Conservation (phyloP, 805 yeast species). For the Teunomyces atbi region DNA sequence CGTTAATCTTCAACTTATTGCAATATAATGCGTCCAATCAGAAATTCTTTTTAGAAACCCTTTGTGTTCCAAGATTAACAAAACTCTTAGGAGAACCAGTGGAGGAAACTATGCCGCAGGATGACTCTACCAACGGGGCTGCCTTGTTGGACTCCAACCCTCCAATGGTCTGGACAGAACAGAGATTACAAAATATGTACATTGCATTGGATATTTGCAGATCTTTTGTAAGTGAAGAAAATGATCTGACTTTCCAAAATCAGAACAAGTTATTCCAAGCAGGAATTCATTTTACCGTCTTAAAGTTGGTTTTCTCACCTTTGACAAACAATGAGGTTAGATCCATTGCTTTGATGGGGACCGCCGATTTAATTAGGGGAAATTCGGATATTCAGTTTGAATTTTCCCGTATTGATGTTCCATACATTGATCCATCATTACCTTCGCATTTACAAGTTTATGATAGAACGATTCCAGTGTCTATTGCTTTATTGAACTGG, state of each 20-base stretch:
- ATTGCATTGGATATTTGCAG: slow-evolving; percentile 71
- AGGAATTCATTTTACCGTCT: slow-evolving; percentile 61
- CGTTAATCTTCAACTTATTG: slow-evolving; percentile 68
- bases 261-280: slow-evolving; percentile 61
- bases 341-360: slow-evolving; percentile 64
- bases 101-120: slow-evolving; percentile 32
- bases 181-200: slow-evolving; percentile 62
- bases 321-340: slow-evolving; percentile 65
- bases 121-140: slow-evolving; percentile 14
- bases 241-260: slow-evolving; percentile 56
- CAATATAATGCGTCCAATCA: slow-evolving; percentile 89
- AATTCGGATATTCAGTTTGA: slow-evolving; percentile 67
- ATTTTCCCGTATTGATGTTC: slow-evolving; percentile 84
- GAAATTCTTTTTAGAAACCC: slow-evolving; percentile 81
- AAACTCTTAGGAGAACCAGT: slow-evolving; percentile 62
- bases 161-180: slow-evolving; percentile 73
- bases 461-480: slow-evolving; percentile 56
- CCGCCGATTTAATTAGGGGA: slow-evolving; percentile 71
- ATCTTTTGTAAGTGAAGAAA: slow-evolving; percentile 68
- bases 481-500: slow-evolving; percentile 80
- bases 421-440: slow-evolving; percentile 76
- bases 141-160: slow-evolving; percentile 16
- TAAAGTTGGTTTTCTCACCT: slow-evolving; percentile 69
- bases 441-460: slow-evolving; percentile 42
- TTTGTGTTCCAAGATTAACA: slow-evolving; percentile 66